phyloP scores from a whole-genome alignment of 805 yeast species.

The Ogataea neopini region DNA sequence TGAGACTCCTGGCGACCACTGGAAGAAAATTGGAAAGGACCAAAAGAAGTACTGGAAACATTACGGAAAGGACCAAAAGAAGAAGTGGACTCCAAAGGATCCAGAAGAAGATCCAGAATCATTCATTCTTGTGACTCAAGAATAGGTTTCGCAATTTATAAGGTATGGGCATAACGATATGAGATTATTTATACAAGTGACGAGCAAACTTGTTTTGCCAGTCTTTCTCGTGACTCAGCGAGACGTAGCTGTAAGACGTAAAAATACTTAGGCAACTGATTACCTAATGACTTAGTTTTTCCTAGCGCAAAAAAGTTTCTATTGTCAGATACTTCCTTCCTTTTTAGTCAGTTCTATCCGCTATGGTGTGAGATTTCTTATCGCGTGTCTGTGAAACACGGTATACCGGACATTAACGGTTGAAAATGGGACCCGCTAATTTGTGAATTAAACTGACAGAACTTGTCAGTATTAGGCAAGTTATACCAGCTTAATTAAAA shows the following conservation, averaged over 20 bases:
- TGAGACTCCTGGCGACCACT: conserved; percentile 22
- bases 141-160: no score
- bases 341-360: conserved; percentile 12
- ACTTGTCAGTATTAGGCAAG: conserved; percentile 3
- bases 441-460: no score
- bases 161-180: neutral
- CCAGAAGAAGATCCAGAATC: conserved; percentile 6
- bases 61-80: conserved; percentile 27
- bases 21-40: conserved; percentile 27
- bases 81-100: conserved; percentile 18
- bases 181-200: neutral
- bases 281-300: no score
- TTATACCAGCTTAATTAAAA: neutral
- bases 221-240: no score
- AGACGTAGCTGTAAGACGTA: no score
- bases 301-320: no score
- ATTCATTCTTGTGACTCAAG: conserved; percentile 4
- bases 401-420: neutral
- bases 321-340: conserved; percentile 4
- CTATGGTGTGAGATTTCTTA: conserved; percentile 2
- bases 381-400: conserved; percentile 4
- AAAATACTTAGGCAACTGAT: no score
- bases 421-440: neutral
- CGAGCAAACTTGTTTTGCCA: no score
- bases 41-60: conserved; percentile 29